Evolutionary conservation across 441 rosid genomes (phyloP), one percentile per base, ranked within the genome.

Genomic region (Syzygium syzygioides): DNA sequence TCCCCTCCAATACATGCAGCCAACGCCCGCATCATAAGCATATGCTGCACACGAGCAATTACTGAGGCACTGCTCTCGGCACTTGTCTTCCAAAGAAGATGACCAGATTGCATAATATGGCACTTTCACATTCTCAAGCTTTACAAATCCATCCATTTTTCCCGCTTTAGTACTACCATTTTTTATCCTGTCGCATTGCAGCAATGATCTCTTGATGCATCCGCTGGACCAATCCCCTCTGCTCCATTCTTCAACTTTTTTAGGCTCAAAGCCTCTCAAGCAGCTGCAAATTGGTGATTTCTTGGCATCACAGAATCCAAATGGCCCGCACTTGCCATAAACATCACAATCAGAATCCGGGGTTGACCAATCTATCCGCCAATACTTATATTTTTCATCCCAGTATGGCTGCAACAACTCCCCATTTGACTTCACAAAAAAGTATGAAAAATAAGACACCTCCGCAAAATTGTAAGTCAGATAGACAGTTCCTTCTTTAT

Each of bases 31-130:
- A 41, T 79, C 17, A 90, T 88, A 94, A 57, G 95, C 93, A 88
- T 92, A 93, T 37, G 96, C 94, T 15, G 91, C 66, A 86, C 95
- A 95, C 13, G 95, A 93, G 89, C 97, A 93, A 89, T 93, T 94
- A 52, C 48, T 85, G 89, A 89, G 86, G 91, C 96, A 94, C 55
- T 50, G 9, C 10, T 34, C 17, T 64, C 25, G 56, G 90, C 94
- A 93, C 26, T 86, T 55, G 57, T 89, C 87, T 28, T 7, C 28
- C 50, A 79, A 23, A 45, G 53, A 14, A 17, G 85, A 79, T 25
- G 14, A 41, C 53, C 85, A 37, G 25, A 20, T 25, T 34, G 53
- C 85, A 79, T 34, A 20, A 79, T 20, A 13, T 2, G 53, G 53
- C 26, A 20, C 85, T 10, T 79, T 10, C 50, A n/a, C 53, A 41